These are phyloP conservation scores for Russula compacta DNA, from an alignment of 768 basidiomycete genomes.

Conservation along the genomic window DNA sequence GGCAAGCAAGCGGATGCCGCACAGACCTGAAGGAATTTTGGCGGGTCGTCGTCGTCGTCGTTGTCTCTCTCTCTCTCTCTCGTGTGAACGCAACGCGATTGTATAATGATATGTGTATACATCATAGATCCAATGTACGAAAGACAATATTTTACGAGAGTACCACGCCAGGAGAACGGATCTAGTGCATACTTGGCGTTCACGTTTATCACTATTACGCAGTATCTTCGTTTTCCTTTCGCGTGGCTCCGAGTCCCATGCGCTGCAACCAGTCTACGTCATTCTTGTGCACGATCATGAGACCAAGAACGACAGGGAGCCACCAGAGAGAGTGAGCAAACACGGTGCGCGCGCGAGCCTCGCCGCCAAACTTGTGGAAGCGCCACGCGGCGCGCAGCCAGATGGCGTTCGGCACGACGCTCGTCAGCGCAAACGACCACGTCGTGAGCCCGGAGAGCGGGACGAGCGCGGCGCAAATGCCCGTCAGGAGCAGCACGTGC, in stretches of 20 bases:
- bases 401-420: slow-evolving; percentile 65
- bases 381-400: slow-evolving; percentile 58
- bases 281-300: slow-evolving; percentile 95
- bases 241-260: slow-evolving; percentile 32
- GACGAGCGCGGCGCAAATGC: slow-evolving; percentile 69
- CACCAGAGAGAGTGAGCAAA: slow-evolving; percentile 87
- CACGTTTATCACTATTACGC: not conserved
- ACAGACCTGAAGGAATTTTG: slow-evolving; percentile 1
- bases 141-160: not conserved
- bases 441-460: slow-evolving; percentile 92
- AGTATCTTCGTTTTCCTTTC: slow-evolving; percentile 2
- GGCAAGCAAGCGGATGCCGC: slow-evolving; percentile 6
- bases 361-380: slow-evolving; percentile 66
- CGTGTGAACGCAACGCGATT: not conserved
- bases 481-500: slow-evolving; percentile 66
- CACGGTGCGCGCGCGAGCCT: slow-evolving; percentile 66
- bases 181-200: not conserved
- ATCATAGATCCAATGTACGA: not conserved
- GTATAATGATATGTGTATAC: not conserved
- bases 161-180: not conserved
- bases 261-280: slow-evolving; percentile 69
- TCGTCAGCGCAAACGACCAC: slow-evolving; percentile 76
- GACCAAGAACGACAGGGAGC: slow-evolving; percentile 75
- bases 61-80: too few relatives aligned
- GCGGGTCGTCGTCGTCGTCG: not conserved